phyloP scores from a whole-genome alignment of 257 asterid genomes.

The Salvia splendens region DNA sequence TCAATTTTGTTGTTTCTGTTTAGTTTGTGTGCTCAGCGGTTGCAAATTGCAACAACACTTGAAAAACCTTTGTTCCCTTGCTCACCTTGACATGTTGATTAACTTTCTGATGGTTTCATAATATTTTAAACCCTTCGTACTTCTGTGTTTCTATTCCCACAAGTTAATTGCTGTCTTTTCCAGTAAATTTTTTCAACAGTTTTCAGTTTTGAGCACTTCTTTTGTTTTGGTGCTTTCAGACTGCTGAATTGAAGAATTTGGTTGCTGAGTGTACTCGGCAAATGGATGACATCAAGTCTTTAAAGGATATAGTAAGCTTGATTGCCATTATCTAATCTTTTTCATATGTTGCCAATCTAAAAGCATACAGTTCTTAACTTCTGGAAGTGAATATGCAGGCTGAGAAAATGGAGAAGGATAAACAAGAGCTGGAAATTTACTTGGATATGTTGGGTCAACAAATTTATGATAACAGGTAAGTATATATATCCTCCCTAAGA shows the following conservation, averaged over 20 bases:
- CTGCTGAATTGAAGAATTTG: slow-evolving; percentile 62
- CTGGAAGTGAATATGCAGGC: slow-evolving; percentile 52
- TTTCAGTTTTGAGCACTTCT: slow-evolving; percentile 28
- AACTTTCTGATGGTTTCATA: slow-evolving; percentile 2
- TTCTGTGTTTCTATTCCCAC: slow-evolving; percentile 1
- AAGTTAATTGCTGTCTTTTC: slow-evolving; percentile 13
- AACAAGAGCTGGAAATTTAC: slow-evolving; percentile 67
- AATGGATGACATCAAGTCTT: slow-evolving; percentile 64
- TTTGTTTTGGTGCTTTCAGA: slow-evolving; percentile 49
- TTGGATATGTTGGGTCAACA: slow-evolving; percentile 90
- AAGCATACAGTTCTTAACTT: slow-evolving; percentile 32
- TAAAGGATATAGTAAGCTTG: slow-evolving; percentile 66
- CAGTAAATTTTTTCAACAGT: slow-evolving; percentile 12
- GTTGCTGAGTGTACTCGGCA: slow-evolving; percentile 56
- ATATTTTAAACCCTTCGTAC: neutral
- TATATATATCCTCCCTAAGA: slow-evolving; percentile 13
- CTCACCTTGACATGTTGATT: slow-evolving; percentile 10
- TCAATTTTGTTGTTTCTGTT: slow-evolving; percentile 11
- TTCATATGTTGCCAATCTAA: slow-evolving; percentile 21
- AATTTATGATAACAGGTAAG: slow-evolving; percentile 78
- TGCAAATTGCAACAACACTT: slow-evolving; percentile 21
- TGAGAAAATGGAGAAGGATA: slow-evolving; percentile 82
- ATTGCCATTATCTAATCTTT: slow-evolving; percentile 20
- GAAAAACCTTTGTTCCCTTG: slow-evolving; percentile 7
- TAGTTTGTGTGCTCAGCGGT: slow-evolving; percentile 24